Evolutionary conservation across 2,329 filamentous ascomycete species (phyloP).

Genomic region (Thermothelomyces thermophilus): DNA sequence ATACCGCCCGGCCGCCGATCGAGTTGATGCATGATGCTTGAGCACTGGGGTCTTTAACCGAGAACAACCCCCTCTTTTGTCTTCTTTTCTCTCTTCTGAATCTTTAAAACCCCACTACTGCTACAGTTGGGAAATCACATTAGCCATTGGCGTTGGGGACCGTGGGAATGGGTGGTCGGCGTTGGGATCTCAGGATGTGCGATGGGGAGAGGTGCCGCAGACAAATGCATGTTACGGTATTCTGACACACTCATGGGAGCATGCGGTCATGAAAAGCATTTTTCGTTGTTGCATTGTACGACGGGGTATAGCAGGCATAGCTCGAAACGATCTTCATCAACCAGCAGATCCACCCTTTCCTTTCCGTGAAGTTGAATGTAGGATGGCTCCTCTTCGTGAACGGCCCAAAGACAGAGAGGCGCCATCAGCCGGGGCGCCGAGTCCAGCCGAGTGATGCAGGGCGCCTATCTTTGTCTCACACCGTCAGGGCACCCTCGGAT

Average conservation of each 20-base stretch:
- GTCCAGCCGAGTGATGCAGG: no score
- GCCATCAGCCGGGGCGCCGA: no score
- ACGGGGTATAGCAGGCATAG: background rate
- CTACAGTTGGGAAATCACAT: background rate
- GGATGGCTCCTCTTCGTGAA: no score
- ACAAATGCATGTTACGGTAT: no score
- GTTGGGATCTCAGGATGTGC: slow-evolving; percentile 15
- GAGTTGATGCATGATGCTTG: slow-evolving; percentile 52
- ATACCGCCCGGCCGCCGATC: slow-evolving; percentile 57
- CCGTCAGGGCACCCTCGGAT: no score
- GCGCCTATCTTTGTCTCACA: no score
- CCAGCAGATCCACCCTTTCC: no score
- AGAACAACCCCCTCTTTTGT: background rate
- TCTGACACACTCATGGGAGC: no score
- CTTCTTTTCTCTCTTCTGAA: background rate
- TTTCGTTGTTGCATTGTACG: slow-evolving; percentile 3
- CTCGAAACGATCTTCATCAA: background rate
- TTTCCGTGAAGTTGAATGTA: no score
- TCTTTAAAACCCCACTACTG: background rate
- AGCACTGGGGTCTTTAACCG: background rate
- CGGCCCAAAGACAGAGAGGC: no score
- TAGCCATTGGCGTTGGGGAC: background rate
- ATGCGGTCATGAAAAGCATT: slow-evolving; percentile 7
- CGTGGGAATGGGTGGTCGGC: background rate
- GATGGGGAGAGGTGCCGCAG: no score